Percentiles rank a stretch among this genome's conserved stretches.
These are phyloP conservation scores for Daldinia grandis DNA, from an alignment of 495 filamentous ascomycete species.

Conservation along the genomic window DNA sequence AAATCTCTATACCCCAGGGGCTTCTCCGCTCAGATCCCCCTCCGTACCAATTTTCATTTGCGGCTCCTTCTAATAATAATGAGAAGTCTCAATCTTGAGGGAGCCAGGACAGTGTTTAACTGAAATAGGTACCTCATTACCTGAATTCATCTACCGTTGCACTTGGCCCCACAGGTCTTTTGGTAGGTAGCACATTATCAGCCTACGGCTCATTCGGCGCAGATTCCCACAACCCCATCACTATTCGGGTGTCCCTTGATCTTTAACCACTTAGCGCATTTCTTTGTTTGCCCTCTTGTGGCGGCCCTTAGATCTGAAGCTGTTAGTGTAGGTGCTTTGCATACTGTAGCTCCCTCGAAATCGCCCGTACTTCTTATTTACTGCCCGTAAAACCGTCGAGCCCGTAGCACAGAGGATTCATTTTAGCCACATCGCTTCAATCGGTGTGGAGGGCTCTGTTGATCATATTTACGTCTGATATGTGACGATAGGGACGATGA, in stretches of 20 bases:
- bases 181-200: slow-evolving; percentile 54
- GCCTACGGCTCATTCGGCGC: slow-evolving; percentile 61
- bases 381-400: slow-evolving; percentile 1
- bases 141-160: slow-evolving; percentile 38
- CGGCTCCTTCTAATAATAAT: slow-evolving; percentile 39
- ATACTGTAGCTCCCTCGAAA: slow-evolving; percentile 18
- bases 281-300: slow-evolving; percentile 31
- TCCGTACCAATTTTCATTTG: slow-evolving; percentile 36
- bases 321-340: slow-evolving; percentile 18
- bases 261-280: slow-evolving; percentile 34
- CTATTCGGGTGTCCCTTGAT: slow-evolving; percentile 25
- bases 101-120: slow-evolving; percentile 23
- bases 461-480: slow-evolving; percentile 8
- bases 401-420: slow-evolving; percentile 11
- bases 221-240: slow-evolving; percentile 50
- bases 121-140: slow-evolving; percentile 38
- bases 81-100: slow-evolving; percentile 28
- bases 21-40: slow-evolving; percentile 37
- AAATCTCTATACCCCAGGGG: slow-evolving; percentile 19
- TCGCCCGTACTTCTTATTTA: slow-evolving; percentile 3
- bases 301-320: slow-evolving; percentile 26
- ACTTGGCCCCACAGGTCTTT: slow-evolving; percentile 43
- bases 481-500: slow-evolving; percentile 11
- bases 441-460: slow-evolving; percentile 3
- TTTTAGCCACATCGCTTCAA: slow-evolving; percentile 4